Conservation (phyloP, 208 protist genomes). For the Wallacemonas sp. region DNA sequence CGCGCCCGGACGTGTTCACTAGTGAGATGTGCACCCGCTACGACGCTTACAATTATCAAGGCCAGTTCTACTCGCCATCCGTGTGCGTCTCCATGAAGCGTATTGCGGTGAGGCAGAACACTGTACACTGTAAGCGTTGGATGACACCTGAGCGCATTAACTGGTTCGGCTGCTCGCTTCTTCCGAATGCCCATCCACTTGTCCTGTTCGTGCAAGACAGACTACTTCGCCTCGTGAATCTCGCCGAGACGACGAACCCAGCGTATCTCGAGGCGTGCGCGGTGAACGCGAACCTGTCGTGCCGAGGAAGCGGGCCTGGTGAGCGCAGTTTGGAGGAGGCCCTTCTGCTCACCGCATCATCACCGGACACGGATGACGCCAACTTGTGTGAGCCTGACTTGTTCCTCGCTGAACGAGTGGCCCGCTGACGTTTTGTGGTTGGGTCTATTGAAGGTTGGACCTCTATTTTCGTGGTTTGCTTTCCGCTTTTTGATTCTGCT, state of each 20-base stretch:
- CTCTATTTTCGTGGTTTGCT: no score
- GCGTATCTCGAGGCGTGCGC: neutral
- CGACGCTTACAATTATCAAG: conserved; percentile 53
- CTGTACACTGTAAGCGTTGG: conserved; percentile 51
- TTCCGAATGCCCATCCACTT: conserved; percentile 15
- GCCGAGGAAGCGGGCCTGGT: neutral
- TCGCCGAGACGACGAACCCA: conserved; percentile 22
- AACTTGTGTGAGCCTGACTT: no score
- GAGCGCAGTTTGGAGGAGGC: neutral
- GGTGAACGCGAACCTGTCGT: neutral
- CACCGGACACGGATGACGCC: no score
- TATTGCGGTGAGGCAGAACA: conserved; percentile 40
- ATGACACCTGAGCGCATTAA: conserved; percentile 26
- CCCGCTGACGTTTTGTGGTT: no score
- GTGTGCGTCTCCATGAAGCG: conserved; percentile 61
- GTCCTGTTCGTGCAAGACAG: conserved; percentile 5
- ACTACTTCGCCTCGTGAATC: conserved; percentile 33
- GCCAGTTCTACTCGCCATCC: conserved; percentile 32
- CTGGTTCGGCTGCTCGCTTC: conserved; percentile 5
- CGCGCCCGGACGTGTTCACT: conserved; percentile 30
- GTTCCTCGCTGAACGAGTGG: no score
- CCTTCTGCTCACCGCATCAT: neutral
- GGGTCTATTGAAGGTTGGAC: no score
- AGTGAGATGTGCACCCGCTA: conserved; percentile 48
- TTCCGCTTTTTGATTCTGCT: neutral